Evolutionary conservation across 345 rosid genomes (phyloP).

Genomic region (Gossypium stocksii): DNA sequence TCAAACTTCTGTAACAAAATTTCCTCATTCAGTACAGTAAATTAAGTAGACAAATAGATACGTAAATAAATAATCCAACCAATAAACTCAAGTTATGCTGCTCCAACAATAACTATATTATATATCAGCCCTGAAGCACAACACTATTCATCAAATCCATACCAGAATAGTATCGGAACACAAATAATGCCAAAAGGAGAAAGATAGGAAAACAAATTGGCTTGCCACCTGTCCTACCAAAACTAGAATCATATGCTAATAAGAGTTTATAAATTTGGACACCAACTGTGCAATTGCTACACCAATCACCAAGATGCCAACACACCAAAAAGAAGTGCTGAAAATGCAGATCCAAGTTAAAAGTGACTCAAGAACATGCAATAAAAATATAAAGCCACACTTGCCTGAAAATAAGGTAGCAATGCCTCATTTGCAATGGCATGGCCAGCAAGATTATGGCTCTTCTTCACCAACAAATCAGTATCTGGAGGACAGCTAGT

Average conservation of each 20-base stretch:
- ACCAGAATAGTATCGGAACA: background rate
- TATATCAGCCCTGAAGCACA: background rate
- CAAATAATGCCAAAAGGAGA: background rate
- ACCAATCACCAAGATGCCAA: background rate
- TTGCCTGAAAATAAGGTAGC: conserved; percentile 97
- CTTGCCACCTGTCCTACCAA: conserved; percentile 2
- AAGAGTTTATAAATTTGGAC: background rate
- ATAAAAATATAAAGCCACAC: conserved; percentile 17
- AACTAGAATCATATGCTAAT: background rate
- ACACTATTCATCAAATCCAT: conserved; percentile 8
- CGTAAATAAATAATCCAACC: background rate
- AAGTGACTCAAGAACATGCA: background rate
- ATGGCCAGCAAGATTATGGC: conserved; percentile 32
- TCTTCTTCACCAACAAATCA: conserved; percentile 23
- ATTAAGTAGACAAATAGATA: background rate
- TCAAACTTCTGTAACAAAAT: conserved; percentile 71
- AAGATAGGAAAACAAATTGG: background rate
- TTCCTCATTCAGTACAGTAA: conserved; percentile 30
- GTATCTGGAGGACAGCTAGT: conserved; percentile 36
- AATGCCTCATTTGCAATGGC: conserved; percentile 70
- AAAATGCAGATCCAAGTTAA: background rate
- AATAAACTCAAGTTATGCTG: background rate
- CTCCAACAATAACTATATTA: background rate
- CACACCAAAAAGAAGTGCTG: background rate
- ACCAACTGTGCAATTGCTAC: background rate